Conservation (phyloP, 345 rosid species). For the Pugionium cornutum region DNA sequence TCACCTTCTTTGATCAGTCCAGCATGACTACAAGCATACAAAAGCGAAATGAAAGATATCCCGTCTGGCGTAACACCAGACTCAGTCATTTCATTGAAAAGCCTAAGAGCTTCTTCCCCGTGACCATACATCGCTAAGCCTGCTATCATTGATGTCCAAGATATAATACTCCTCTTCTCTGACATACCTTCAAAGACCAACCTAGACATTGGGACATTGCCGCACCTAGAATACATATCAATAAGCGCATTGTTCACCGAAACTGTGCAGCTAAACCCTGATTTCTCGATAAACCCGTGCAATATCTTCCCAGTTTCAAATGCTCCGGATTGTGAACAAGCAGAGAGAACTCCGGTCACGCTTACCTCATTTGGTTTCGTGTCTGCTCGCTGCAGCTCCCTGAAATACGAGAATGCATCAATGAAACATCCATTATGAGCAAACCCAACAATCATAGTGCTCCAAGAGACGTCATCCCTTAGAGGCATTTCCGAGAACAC, state of each 20-base stretch:
- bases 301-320: conserved; percentile 44
- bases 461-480: conserved; percentile 65
- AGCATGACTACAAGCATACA: conserved; percentile 70
- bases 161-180: conserved; percentile 42
- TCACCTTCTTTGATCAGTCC: conserved; percentile 64
- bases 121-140: conserved; percentile 62
- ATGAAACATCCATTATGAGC: conserved; percentile 49
- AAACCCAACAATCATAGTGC: conserved; percentile 59
- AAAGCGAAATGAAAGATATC: conserved; percentile 53
- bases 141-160: conserved; percentile 63
- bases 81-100: conserved; percentile 48
- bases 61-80: conserved; percentile 49
- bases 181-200: conserved; percentile 50
- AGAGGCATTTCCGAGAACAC: conserved; percentile 48
- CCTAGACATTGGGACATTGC: conserved; percentile 51
- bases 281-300: conserved; percentile 54
- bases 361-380: conserved; percentile 55
- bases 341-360: conserved; percentile 55
- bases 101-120: conserved; percentile 49
- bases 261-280: conserved; percentile 47
- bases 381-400: conserved; percentile 47
- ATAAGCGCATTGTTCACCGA: conserved; percentile 55
- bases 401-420: conserved; percentile 50
- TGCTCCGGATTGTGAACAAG: conserved; percentile 54
- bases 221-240: conserved; percentile 69